A percentile compares a stretch with the other conserved stretches of the same genome.
Evolutionary conservation across 1,284 basidiomycete genomes (phyloP).

Genomic region (Mycena citricolor): DNA sequence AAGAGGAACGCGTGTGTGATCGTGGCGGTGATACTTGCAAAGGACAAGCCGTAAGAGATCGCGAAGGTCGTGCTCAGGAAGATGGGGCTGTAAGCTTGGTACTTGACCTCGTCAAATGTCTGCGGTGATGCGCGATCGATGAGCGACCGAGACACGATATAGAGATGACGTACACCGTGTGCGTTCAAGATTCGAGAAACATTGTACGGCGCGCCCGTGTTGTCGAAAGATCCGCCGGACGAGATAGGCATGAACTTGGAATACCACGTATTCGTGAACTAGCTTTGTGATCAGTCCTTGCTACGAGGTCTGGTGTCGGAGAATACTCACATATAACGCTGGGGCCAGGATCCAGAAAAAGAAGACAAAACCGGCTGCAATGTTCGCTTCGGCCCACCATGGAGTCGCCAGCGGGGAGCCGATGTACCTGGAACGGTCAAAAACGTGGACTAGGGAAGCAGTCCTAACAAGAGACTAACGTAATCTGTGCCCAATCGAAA

Average conservation of each 20-base stretch:
- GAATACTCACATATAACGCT: slow-evolving; percentile 5
- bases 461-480: neutral
- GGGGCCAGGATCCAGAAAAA: slow-evolving; percentile 52
- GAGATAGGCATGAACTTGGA: slow-evolving; percentile 57
- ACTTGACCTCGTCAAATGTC: slow-evolving; percentile 52
- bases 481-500: slow-evolving; percentile 69
- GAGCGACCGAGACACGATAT: no score
- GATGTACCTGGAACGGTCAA: slow-evolving; percentile 36
- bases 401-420: slow-evolving; percentile 63
- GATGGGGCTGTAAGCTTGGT: slow-evolving; percentile 57
- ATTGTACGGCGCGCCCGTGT: slow-evolving; percentile 54
- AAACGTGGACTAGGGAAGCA: slow-evolving; percentile 20
- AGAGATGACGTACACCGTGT: no score
- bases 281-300: slow-evolving; percentile 1
- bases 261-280: slow-evolving; percentile 56
- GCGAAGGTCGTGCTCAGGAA: slow-evolving; percentile 69
- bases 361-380: slow-evolving; percentile 75
- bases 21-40: slow-evolving; percentile 60
- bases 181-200: slow-evolving; percentile 54
- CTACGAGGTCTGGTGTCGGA: neutral
- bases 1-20: slow-evolving; percentile 80
- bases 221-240: slow-evolving; percentile 57
- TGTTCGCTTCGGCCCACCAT: slow-evolving; percentile 82
- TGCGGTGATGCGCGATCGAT: no score
- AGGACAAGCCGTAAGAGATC: slow-evolving; percentile 63